A percentile compares a stretch with the other conserved stretches of the same genome.
These are phyloP conservation scores for Thelonectria olida DNA, from an alignment of 2,329 filamentous ascomycete species.

Conservation along the genomic window DNA sequence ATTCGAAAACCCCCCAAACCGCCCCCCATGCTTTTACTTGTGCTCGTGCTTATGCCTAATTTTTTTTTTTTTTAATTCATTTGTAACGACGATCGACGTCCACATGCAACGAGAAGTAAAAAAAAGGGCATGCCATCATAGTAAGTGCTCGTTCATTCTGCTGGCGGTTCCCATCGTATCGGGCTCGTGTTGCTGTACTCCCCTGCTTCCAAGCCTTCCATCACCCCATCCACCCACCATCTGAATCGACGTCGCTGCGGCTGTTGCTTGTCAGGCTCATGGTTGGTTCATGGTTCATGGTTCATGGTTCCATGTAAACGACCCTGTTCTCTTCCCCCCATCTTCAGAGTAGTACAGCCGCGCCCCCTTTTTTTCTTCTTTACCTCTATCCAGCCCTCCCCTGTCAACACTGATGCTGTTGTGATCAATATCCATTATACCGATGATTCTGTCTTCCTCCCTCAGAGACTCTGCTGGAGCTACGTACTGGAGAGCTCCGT, in stretches of 20 bases:
- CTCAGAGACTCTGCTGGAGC: not conserved
- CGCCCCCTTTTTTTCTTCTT: constrained; percentile 5
- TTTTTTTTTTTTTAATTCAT: not conserved
- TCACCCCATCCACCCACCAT: constrained; percentile 15
- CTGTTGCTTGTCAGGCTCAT: constrained; percentile 13
- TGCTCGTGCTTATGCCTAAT: constrained; percentile 1
- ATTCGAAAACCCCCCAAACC: constrained; percentile 2
- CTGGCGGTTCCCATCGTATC: not conserved
- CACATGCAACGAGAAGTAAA: not conserved
- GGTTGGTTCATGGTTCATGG: constrained; percentile 19
- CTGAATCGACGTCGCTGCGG: constrained; percentile 14
- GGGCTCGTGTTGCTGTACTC: not conserved
- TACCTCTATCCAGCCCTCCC: constrained; percentile 3
- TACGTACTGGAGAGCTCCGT: not conserved
- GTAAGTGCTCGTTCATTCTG: not conserved
- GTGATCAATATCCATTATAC: constrained; percentile 4
- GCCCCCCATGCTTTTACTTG: constrained; percentile 7
- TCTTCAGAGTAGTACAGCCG: constrained; percentile 6
- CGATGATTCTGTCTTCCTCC: not conserved
- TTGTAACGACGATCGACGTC: constrained; percentile 1
- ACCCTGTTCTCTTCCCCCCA: constrained; percentile 2
- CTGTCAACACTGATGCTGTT: constrained; percentile 1
- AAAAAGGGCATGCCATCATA: not conserved
- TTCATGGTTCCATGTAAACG: not conserved
- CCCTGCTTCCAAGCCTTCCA: constrained; percentile 6